Evolutionary conservation across 2,329 filamentous ascomycete species (phyloP), one percentile per base, ranked within the genome.

Genomic region (Cladosporium sp.): DNA sequence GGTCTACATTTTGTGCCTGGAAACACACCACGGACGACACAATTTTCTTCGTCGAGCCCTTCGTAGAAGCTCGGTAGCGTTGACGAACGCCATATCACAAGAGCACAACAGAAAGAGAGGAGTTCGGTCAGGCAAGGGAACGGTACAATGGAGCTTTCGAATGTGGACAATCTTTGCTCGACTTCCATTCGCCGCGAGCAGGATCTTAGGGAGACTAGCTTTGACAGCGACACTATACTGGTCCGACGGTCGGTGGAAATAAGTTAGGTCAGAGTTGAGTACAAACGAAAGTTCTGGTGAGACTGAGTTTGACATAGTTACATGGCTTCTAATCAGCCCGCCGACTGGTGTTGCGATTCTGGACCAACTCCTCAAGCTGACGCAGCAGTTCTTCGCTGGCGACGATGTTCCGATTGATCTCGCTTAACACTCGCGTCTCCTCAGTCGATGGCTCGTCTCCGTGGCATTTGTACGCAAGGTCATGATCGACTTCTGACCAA

Each of bases 171-270:
- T 11, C 28, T 34, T 18, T 51, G 55, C 26, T 57, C 63, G 36
- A 34, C 32, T 3, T 60, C 49, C 12, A 49, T 32, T 18, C 47
- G 30, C 15, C 62, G 38, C 57, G 41, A 61, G 12, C 14, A 58
- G 47, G 54, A 59, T 8, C 47, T 18, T 2, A 26, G 60, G 6
- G 30, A 21, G 18, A 30, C 41, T 6, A 65, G 51, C 38, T 65
- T 65, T 38, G 65, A 64, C 41, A 65, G 55, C 52, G 65, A 65
- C 47, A 57, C 58, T 1, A 67, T 67, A 28, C 28, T 65, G 10
- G 44, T 67, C 7, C 55, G 63, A 28, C 30, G 57, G 5, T 67
- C 66, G 41, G 63, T 65, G 8, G 66, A 67, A 1, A 15, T 67
- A 21, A 24, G 51, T 30, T 60, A 44, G 38, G n/a, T 44, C 28